These are phyloP conservation scores for Zopfia rhizophila DNA, from an alignment of 2,329 filamentous ascomycete species.

Conservation along the genomic window DNA sequence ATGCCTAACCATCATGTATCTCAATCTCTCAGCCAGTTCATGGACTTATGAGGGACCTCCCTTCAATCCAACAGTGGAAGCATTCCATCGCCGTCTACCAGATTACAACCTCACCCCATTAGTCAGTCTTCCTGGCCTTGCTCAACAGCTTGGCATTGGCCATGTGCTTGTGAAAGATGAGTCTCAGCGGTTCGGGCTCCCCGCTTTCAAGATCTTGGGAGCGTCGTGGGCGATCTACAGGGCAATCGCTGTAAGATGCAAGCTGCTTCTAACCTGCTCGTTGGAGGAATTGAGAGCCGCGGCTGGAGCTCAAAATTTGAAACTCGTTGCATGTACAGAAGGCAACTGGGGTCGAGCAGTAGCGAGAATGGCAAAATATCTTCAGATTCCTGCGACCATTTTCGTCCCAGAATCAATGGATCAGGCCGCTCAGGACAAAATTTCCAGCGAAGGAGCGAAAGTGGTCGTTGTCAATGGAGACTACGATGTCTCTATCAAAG, in stretches of 20 bases:
- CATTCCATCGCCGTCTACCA: constrained; percentile 69
- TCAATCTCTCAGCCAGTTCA: constrained; percentile 38
- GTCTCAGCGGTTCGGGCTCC: constrained; percentile 72
- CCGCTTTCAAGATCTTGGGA: constrained; percentile 83
- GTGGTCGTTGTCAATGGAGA: constrained; percentile 66
- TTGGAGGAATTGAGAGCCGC: constrained; percentile 46
- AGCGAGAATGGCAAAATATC: constrained; percentile 71
- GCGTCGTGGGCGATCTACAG: constrained; percentile 78
- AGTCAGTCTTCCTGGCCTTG: constrained; percentile 63
- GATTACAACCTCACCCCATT: constrained; percentile 67
- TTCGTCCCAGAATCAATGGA: constrained; percentile 72
- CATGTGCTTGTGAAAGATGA: constrained; percentile 77
- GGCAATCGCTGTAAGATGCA: constrained; percentile 61
- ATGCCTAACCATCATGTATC: constrained; percentile 36
- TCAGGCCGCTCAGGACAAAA: constrained; percentile 62
- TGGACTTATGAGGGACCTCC: constrained; percentile 29
- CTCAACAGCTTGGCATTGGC: constrained; percentile 62
- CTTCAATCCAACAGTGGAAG: constrained; percentile 31
- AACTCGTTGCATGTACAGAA: constrained; percentile 73
- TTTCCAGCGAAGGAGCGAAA: constrained; percentile 70
- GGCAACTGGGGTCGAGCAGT: constrained; percentile 82
- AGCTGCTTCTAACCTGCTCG: constrained; percentile 54
- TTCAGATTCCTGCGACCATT: constrained; percentile 67
- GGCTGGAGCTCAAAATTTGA: constrained; percentile 43
- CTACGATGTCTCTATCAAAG: constrained; percentile 72